A percentile compares a stretch with the other conserved stretches of the same genome.
Conservation (phyloP, 345 rosid species). For the Brassica nigra region DNA sequence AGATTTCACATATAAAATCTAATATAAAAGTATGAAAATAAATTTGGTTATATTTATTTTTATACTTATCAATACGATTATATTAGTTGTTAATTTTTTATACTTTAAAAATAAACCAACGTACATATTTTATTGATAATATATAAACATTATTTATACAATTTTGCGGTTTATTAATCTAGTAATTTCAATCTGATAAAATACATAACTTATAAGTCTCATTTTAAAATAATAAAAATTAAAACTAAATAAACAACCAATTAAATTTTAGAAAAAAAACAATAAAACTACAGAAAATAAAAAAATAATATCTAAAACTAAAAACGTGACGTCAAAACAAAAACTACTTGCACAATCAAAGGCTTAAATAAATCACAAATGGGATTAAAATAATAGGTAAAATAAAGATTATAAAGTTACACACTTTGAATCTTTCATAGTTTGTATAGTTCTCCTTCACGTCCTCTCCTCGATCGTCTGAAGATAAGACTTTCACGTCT, state of each 20-base stretch:
- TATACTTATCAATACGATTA: background rate
- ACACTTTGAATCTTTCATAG: background rate
- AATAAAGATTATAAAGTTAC: background rate
- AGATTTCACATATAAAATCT: background rate
- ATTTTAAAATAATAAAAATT: background rate
- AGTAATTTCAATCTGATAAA: no score
- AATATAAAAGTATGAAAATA: no score
- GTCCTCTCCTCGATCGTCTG: conserved; percentile 1
- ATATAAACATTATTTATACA: no score
- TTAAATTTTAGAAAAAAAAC: background rate
- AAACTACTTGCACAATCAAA: background rate
- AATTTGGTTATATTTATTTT: background rate
- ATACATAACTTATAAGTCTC: background rate
- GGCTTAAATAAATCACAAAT: background rate
- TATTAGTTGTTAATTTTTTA: no score
- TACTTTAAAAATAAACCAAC: no score
- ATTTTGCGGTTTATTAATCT: no score
- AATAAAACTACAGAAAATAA: background rate
- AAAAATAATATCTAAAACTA: background rate
- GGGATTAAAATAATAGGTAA: background rate
- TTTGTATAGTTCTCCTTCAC: background rate
- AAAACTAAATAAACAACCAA: background rate
- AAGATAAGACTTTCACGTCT: conserved; percentile 3
- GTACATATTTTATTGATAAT: background rate
- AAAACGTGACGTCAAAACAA: background rate